These are phyloP conservation scores for Brassica incana DNA, from an alignment of 345 rosid species.

Conservation along the genomic window DNA sequence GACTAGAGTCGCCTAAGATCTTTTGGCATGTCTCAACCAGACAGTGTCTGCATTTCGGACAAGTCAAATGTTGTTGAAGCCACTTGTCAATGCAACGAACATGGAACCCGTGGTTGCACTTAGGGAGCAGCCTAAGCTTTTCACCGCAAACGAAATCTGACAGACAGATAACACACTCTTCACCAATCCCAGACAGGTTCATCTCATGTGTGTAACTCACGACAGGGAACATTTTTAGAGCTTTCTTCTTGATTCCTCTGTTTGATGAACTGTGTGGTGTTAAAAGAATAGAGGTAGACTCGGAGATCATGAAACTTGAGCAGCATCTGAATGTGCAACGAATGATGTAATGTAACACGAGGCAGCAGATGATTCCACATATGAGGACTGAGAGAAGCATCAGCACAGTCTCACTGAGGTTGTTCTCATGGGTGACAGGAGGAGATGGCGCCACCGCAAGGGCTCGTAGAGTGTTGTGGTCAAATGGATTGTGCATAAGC, in stretches of 20 bases:
- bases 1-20: constrained; percentile 25
- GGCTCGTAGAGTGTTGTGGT: constrained; percentile 26
- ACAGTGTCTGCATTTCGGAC: constrained; percentile 64
- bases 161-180: constrained; percentile 59
- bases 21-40: constrained; percentile 42
- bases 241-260: constrained; percentile 49
- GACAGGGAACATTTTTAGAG: constrained; percentile 47
- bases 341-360: constrained; percentile 51
- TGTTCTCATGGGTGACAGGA: constrained; percentile 20
- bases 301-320: constrained; percentile 40
- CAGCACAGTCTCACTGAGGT: constrained; percentile 42
- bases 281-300: constrained; percentile 21
- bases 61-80: constrained; percentile 64
- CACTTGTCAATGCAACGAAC: constrained; percentile 64
- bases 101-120: constrained; percentile 72
- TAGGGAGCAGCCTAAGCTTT: constrained; percentile 53
- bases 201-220: constrained; percentile 46
- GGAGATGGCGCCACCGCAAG: constrained; percentile 34
- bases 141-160: constrained; percentile 51
- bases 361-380: constrained; percentile 52
- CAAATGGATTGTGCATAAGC: constrained; percentile 36
- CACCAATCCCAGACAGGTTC: constrained; percentile 47
- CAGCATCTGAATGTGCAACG: constrained; percentile 47
- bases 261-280: constrained; percentile 27
- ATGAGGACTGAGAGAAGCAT: constrained; percentile 54